Conservation (phyloP, 805 yeast species). For the Candida verbasci region DNA sequence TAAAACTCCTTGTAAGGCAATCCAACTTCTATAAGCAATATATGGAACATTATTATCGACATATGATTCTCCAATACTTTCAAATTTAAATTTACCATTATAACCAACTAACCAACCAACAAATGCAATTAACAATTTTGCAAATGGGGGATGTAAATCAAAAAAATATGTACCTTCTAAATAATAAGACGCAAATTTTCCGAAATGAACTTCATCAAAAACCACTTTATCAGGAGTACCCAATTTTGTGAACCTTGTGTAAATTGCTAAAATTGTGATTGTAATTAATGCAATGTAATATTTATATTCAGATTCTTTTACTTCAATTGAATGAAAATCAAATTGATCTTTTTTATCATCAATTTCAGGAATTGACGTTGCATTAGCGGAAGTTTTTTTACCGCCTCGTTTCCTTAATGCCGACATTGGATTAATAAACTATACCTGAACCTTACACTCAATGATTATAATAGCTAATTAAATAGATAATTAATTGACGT, state of each 20-base stretch:
- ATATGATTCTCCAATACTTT: constrained; percentile 81
- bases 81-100: constrained; percentile 89
- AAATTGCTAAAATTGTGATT: constrained; percentile 41
- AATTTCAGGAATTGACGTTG: neutral
- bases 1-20: constrained; percentile 76
- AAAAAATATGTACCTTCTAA: constrained; percentile 88
- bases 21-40: constrained; percentile 71
- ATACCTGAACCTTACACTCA: neutral
- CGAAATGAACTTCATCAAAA: constrained; percentile 85
- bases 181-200: constrained; percentile 81
- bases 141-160: constrained; percentile 98
- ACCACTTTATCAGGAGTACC: constrained; percentile 72
- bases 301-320: constrained; percentile 24
- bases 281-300: constrained; percentile 31
- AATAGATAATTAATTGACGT: constrained; percentile 7
- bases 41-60: constrained; percentile 79
- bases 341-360: constrained; percentile 4
- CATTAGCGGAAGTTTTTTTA: constrained; percentile 14
- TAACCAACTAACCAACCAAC: constrained; percentile 89
- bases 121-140: constrained; percentile 84
- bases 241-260: constrained; percentile 57
- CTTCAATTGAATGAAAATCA: constrained; percentile 3
- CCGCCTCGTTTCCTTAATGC: constrained; percentile 22
- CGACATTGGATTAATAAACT: constrained; percentile 16
- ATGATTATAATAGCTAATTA: neutral